Evolutionary conservation across 495 filamentous ascomycete genomes (phyloP).

Genomic region (Hyaloscypha finlandica): DNA sequence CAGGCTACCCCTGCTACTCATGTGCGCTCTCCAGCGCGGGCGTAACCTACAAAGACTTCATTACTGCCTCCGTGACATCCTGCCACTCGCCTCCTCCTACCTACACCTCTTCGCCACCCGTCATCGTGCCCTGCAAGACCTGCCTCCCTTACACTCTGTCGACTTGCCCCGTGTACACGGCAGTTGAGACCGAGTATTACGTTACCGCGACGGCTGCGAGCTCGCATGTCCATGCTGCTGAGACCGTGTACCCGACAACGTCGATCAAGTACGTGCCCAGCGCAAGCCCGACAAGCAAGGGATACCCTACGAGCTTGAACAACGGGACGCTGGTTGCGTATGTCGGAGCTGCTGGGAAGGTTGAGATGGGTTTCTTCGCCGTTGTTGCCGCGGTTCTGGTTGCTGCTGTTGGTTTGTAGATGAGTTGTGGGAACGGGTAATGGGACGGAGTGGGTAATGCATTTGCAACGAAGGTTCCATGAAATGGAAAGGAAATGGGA

Average conservation of each 20-base stretch:
- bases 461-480: not conserved
- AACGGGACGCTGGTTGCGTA: not conserved
- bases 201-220: not conserved
- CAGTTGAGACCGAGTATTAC: not conserved
- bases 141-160: conserved; percentile 18
- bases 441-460: not conserved
- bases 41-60: conserved; percentile 27
- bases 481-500: not conserved
- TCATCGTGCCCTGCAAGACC: conserved; percentile 7
- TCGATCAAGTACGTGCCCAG: not conserved
- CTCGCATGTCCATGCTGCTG: conserved; percentile 9
- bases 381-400: not conserved
- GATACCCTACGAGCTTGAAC: not conserved
- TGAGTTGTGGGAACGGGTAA: not conserved
- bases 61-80: conserved; percentile 36
- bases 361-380: not conserved
- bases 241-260: not conserved
- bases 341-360: not conserved
- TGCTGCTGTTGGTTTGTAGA: conserved; percentile 1
- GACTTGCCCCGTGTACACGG: conserved; percentile 11
- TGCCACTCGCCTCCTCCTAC: conserved; percentile 6
- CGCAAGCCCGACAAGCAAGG: not conserved
- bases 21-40: conserved; percentile 33
- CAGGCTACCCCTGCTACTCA: conserved; percentile 41
- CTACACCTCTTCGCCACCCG: conserved; percentile 15